Conservation (phyloP, 257 asterid species). For the Striga asiatica region DNA sequence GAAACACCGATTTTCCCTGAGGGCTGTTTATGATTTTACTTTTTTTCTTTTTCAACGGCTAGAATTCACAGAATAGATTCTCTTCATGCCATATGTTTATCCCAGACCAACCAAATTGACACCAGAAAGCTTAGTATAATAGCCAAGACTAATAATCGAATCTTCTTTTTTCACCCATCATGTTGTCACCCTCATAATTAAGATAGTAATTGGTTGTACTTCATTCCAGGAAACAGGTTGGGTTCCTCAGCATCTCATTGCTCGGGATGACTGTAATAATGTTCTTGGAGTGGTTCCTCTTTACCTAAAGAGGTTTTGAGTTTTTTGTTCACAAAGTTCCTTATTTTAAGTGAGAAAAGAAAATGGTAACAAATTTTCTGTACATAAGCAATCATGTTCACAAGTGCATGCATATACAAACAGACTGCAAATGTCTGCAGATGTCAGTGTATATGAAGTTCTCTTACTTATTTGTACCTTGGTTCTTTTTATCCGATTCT, state of each 20-base stretch:
- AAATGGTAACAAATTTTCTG: background rate
- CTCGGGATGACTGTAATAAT: conserved; percentile 47
- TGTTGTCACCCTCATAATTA: conserved; percentile 11
- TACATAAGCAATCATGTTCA: background rate
- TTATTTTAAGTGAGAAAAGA: background rate
- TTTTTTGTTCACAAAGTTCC: background rate
- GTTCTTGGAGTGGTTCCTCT: conserved; percentile 88
- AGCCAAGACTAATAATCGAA: no score
- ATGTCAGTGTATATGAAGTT: background rate
- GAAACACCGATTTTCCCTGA: no score
- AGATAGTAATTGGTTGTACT: conserved; percentile 15
- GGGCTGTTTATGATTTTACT: no score
- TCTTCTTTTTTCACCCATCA: conserved; percentile 1
- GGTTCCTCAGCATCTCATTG: conserved; percentile 82
- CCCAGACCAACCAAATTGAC: background rate
- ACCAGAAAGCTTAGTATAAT: background rate
- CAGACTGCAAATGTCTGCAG: background rate
- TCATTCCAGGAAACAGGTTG: conserved; percentile 84
- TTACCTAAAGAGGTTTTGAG: conserved; percentile 79
- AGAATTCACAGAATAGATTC: background rate
- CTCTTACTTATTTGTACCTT: conserved; percentile 13
- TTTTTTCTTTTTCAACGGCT: no score
- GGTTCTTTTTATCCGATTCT: conserved; percentile 20
- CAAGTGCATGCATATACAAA: conserved; percentile 1
- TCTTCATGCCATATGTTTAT: background rate